Evolutionary conservation across 169 alveolate genomes (phyloP), one percentile per base, ranked within the genome.

Genomic region (Eimeria zaria): DNA sequence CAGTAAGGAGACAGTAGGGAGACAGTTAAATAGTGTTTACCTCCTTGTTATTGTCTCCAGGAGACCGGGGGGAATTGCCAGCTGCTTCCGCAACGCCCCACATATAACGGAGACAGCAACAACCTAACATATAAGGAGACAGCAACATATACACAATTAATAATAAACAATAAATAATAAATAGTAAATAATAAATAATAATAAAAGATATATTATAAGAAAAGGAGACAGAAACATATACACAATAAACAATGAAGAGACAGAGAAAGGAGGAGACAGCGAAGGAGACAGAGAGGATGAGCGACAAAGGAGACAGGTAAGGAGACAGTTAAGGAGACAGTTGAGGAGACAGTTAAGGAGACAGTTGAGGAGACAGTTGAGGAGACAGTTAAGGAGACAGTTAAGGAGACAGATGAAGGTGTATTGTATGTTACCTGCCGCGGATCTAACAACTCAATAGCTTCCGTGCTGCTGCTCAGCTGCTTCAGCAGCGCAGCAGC

Each of bases 401-500:
- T 27, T n/a, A n/a, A n/a, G n/a, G n/a, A n/a, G n/a, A n/a, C n/a
- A n/a, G n/a, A n/a, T n/a, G n/a, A n/a, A n/a, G n/a, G n/a, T n/a
- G n/a, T n/a, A n/a, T n/a, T n/a, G n/a, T n/a, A n/a, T n/a, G n/a
- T n/a, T n/a, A 51, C 90, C 90, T 81, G 90, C 8, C 69, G 48
- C 9, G 90, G 90, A 53, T 81, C 90, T 16, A 81, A 22, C 20
- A 53, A 41, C 18, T n/a, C 33, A 1, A 81, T 58, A 11, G 51
- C 39, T 62, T 81, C 90, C 74, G 16, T n/a, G 55, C 60, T 48
- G 73, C 74, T 81, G 69, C 90, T 53, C n/a, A 81, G 69, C 53
- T 81, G 90, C 90, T 81, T 73, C 90, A 81, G 90, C 90, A 81
- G 73, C 73, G 51, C 53, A 51, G 90, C 90, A 81, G 90, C 90